phyloP scores from a whole-genome alignment of 495 filamentous ascomycete genomes.

The Astrothelium subdiscretum region DNA sequence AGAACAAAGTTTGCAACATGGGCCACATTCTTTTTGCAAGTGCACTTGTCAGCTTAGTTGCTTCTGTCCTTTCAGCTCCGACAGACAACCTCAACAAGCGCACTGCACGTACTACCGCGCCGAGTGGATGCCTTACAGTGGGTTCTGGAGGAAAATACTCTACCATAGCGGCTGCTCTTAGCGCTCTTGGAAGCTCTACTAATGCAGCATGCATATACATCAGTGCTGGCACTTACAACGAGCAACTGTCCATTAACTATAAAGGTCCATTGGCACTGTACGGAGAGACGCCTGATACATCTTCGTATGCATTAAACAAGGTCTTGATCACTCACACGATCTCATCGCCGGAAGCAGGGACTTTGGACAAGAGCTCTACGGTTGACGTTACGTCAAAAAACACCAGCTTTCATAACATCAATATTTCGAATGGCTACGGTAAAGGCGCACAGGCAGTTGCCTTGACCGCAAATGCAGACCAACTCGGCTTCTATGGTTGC shows the following conservation, averaged over 20 bases:
- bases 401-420: constrained; percentile 16
- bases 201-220: constrained; percentile 9
- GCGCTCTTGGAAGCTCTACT: constrained; percentile 9
- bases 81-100: background rate
- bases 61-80: background rate
- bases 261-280: constrained; percentile 15
- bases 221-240: constrained; percentile 11
- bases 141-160: constrained; percentile 4
- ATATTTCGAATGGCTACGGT: constrained; percentile 14
- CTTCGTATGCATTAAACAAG: constrained; percentile 11
- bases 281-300: constrained; percentile 11
- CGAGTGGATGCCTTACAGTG: background rate
- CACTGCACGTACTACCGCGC: background rate
- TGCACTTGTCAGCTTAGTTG: background rate
- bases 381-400: constrained; percentile 12
- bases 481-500: constrained; percentile 16
- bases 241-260: constrained; percentile 14
- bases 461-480: constrained; percentile 11
- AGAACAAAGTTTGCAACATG: no score
- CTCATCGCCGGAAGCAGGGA: constrained; percentile 4
- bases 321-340: constrained; percentile 11
- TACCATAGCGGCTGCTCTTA: constrained; percentile 12
- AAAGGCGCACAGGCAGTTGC: constrained; percentile 14
- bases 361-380: constrained; percentile 10
- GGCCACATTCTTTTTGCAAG: background rate